These are phyloP conservation scores for Moniliophthora roreri DNA, from an alignment of 1,284 basidiomycete genomes.

Conservation along the genomic window DNA sequence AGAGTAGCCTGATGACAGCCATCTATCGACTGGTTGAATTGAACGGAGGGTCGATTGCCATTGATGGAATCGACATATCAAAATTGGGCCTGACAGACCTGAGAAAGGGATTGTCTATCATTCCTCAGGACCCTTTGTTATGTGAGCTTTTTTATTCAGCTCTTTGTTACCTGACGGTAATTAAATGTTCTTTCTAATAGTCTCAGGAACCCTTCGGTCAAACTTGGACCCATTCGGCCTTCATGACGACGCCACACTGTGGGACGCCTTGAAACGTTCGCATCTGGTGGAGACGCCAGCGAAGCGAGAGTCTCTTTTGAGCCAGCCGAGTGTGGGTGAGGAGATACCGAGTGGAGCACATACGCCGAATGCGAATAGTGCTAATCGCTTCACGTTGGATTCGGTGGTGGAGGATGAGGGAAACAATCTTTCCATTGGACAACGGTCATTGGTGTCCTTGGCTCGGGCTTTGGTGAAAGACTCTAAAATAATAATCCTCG, in stretches of 20 bases:
- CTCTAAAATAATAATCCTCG: conserved; percentile 74
- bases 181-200: conserved; percentile 28
- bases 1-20: conserved; percentile 45
- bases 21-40: conserved; percentile 66
- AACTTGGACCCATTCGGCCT: conserved; percentile 82
- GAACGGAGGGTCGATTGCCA: conserved; percentile 58
- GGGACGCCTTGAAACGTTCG: conserved; percentile 81
- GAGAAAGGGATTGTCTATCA: conserved; percentile 73
- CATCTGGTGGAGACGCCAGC: conserved; percentile 63
- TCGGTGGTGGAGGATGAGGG: conserved; percentile 86
- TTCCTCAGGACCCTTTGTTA: conserved; percentile 84
- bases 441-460: conserved; percentile 78
- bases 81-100: conserved; percentile 67
- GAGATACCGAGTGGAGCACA: conserved; percentile 32
- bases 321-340: conserved; percentile 10
- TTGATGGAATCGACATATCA: conserved; percentile 71
- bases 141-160: conserved; percentile 7
- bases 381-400: conserved; percentile 75
- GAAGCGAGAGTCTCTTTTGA: conserved; percentile 31
- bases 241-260: conserved; percentile 74
- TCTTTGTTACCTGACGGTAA: conserved; percentile 20
- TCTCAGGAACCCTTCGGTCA: conserved; percentile 78
- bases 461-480: conserved; percentile 83
- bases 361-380: conserved; percentile 28
- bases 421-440: conserved; percentile 75